These are phyloP conservation scores for Caulochytrium protostelioides DNA, from an alignment of 371 early-diverging fungal genomes.

Conservation along the genomic window DNA sequence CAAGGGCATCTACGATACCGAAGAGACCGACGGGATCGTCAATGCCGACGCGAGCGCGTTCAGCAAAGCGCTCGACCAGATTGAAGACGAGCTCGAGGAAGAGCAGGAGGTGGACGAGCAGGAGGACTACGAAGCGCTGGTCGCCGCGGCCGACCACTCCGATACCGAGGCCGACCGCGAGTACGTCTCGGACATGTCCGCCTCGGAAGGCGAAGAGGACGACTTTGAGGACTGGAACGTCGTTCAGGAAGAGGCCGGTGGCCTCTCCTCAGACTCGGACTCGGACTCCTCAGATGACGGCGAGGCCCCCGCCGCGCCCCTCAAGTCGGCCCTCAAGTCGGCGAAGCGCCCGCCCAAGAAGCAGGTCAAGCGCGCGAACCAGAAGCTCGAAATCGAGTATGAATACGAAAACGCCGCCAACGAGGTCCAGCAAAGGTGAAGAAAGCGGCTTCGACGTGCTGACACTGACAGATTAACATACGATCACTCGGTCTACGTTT, in stretches of 20 bases:
- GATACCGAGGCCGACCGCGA: conserved; percentile 9
- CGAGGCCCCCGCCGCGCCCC: too few species aligned
- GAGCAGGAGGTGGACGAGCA: conserved; percentile 15
- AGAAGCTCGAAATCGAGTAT: not conserved
- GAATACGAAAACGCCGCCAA: not conserved
- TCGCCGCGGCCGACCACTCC: not conserved
- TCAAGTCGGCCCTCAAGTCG: too few species aligned
- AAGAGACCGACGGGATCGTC: conserved; percentile 77
- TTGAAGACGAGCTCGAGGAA: conserved; percentile 30
- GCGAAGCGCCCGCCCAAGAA: too few species aligned
- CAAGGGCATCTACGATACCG: conserved; percentile 52
- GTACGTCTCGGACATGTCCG: conserved; percentile 15
- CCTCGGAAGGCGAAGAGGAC: conserved; percentile 9
- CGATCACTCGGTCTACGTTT: too few species aligned
- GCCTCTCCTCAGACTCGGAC: too few species aligned
- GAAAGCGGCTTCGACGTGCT: too few species aligned
- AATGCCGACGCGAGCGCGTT: conserved; percentile 55
- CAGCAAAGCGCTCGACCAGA: conserved; percentile 46
- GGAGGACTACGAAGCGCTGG: conserved; percentile 3
- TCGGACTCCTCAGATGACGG: too few species aligned
- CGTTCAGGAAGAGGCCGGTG: too few species aligned
- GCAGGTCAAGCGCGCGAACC: too few species aligned
- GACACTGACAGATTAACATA: too few species aligned
- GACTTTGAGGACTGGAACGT: too few species aligned
- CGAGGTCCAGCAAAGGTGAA: too few species aligned